Base-by-base conservation (phyloP, 2,329 filamentous ascomycete species). In the Hypomyces perniciosus region DNA sequence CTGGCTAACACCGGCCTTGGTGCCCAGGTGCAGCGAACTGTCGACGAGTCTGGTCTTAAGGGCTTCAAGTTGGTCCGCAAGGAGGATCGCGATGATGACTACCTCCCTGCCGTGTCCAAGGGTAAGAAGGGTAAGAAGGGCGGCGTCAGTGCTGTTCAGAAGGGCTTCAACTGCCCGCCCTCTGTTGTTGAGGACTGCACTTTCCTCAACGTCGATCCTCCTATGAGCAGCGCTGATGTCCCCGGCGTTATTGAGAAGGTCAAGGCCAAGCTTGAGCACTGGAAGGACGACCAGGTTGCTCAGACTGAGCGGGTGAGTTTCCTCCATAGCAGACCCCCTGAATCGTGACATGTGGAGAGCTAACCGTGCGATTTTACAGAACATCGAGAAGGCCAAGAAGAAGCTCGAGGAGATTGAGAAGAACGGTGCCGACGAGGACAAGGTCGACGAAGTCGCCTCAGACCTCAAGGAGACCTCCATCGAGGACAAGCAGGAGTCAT, bases 381-480 rank as follows among this genome's bases (percentile, higher is more conserved):
- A 99, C 78, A 86, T 97, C 55, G 88, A 90, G 57, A 96, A 96
- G 73, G 93, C 93, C 55, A 87, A 96, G 77, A 92, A 92, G 72
- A 90, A 96, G 71, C 95, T 99, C 56, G 89, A 91, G 67, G 84
- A 85, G 60, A 81, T 97, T 50, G 92, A 96, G 62, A 70, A 74
- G 48, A 74, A 70, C 55, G 71, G 52, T 41, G 46, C 49, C 33
- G 76, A 72, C 60, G 70, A 67, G 57, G 62, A 58, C 54, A 74
- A 73, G 54, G 77, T 82, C 48, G 81, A 79, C 38, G 77, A 78
- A 54, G 73, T 74, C 50, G 73, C 76, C 46, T 66, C 74, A 48
- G 74, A 72, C 50, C 69, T 81, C 51, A 74, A 80, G 70, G 70
- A 79, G 57, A 66, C 71, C 50, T 72, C 76, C 39, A 62, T 81